Evolutionary conservation across 108 stramenopile genomes (phyloP).

Genomic region (Nannochloropsis gaditana): DNA sequence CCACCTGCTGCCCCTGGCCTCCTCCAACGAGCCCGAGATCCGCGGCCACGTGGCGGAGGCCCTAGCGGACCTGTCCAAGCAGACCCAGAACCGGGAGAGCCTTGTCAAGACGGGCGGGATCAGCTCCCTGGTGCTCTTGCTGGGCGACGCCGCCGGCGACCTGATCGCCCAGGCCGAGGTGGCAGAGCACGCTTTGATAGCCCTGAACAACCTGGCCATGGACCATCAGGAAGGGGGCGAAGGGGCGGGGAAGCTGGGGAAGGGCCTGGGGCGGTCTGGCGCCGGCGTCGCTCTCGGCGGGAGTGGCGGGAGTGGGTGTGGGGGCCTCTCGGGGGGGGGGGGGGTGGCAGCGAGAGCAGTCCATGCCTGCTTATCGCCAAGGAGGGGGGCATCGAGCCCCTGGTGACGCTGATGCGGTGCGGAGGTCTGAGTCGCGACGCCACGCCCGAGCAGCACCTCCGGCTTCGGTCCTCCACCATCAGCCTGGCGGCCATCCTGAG

Average conservation of each 20-base stretch:
- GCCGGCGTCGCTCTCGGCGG: neutral
- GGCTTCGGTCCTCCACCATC: neutral
- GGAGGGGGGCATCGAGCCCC: constrained; percentile 8
- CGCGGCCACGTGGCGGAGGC: neutral
- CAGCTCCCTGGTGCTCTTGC: neutral
- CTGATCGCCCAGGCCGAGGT: constrained; percentile 12
- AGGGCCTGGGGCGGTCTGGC: too few relatives aligned
- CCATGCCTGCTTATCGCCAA: constrained; percentile 2
- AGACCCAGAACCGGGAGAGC: neutral
- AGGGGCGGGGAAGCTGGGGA: neutral
- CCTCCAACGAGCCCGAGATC: neutral
- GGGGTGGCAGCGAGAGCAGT: neutral
- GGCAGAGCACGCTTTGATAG: constrained; percentile 11
- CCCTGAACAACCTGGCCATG: neutral
- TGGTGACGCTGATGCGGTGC: neutral
- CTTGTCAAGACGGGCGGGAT: neutral
- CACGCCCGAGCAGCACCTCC: neutral
- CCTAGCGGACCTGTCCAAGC: neutral
- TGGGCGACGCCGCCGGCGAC: neutral
- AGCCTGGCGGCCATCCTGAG: neutral
- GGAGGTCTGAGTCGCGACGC: neutral
- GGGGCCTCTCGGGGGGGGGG: neutral
- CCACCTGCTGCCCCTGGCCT: neutral
- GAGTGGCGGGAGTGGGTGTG: neutral
- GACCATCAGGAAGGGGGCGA: constrained; percentile 11